Base-by-base conservation (phyloP, 2,329 filamentous ascomycete genomes). In the Dissoconium aciculare region DNA sequence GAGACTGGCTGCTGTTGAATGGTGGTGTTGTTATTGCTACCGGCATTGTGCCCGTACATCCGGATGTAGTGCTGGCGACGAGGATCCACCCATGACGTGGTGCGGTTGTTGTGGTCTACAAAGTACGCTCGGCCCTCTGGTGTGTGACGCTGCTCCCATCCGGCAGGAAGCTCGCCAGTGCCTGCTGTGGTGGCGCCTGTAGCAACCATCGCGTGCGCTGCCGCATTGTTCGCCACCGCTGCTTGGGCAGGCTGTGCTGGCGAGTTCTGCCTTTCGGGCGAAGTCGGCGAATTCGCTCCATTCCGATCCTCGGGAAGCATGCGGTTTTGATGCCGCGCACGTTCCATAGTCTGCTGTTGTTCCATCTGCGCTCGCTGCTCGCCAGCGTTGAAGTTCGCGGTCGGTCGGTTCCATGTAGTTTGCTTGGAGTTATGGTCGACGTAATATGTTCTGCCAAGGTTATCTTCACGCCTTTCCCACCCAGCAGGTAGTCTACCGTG, bases 1-100 rank as follows among this genome's bases (percentile, higher is more conserved):
- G 89, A 95, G 2, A 98, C 89, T 1, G 89, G 87, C 58, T 98
- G 89, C 53, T 94, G 87, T 57, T 95, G 87, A 42, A 95, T 93
- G 21, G 82, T 85, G 28, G 82, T 85, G 44, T 74, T 72, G 41
- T 73, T 71, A 27, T 64, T 63, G 19, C 59, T 60, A 39, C 78
- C 80, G 56, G 83, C 89, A 47, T 87, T 81, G 8, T n/a, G 8
- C 2, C 85, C 87, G 52, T 98, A 98, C 81, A 95, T 94, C 36
- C 89, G 71, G 38, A 98, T 95, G 59, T 94, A 98, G 56, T 98
- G 89, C 58, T 95, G 89, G 39, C 89, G 77, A 45, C 89, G 76
- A 16, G 89, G 89, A 54, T 98, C 89, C 11, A 98, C 89, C 89
- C 89, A 98, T 1, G 89, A 95, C 0, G 89, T 98, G 2, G 89